Conservation (phyloP, 2,329 filamentous ascomycete species). For the Aspergillus intermedius region DNA sequence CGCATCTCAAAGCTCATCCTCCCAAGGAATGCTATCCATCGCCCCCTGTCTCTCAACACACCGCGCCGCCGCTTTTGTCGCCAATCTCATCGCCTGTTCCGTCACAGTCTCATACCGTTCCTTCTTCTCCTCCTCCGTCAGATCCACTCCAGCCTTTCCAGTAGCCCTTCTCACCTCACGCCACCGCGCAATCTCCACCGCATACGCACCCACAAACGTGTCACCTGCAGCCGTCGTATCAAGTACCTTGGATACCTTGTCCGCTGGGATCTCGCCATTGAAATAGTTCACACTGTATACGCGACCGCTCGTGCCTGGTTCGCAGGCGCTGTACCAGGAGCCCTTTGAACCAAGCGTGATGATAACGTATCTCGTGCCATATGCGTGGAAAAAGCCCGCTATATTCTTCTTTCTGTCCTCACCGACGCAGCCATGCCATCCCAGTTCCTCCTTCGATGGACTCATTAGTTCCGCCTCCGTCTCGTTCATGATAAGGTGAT, state of each 20-base stretch:
- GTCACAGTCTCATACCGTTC: conserved; percentile 39
- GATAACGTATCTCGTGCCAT: conserved; percentile 69
- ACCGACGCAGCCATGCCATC: conserved; percentile 25
- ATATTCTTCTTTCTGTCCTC: conserved; percentile 50
- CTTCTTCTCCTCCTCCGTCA: conserved; percentile 28
- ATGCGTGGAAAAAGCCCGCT: conserved; percentile 55
- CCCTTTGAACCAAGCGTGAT: conserved; percentile 78
- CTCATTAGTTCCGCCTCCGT: conserved; percentile 74
- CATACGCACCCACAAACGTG: conserved; percentile 87
- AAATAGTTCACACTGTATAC: conserved; percentile 24
- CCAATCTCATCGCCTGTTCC: conserved; percentile 39
- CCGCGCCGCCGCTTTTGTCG: conserved; percentile 38
- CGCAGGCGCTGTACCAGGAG: conserved; percentile 56
- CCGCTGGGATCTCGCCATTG: conserved; percentile 49
- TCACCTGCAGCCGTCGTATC: conserved; percentile 94
- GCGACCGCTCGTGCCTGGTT: conserved; percentile 34
- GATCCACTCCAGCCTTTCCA: conserved; percentile 46
- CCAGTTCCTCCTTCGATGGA: conserved; percentile 37
- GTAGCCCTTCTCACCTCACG: conserved; percentile 37
- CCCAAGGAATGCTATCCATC: conserved; percentile 45
- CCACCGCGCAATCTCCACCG: conserved; percentile 60
- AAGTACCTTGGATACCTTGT: conserved; percentile 65
- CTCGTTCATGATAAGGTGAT: conserved; percentile 83
- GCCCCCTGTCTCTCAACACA: conserved; percentile 41
- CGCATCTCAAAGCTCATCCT: conserved; percentile 34